Evolutionary conservation across 208 protist species (phyloP), one percentile per base, ranked within the genome.

Genomic region (Herpetomonas samuelpessoai): DNA sequence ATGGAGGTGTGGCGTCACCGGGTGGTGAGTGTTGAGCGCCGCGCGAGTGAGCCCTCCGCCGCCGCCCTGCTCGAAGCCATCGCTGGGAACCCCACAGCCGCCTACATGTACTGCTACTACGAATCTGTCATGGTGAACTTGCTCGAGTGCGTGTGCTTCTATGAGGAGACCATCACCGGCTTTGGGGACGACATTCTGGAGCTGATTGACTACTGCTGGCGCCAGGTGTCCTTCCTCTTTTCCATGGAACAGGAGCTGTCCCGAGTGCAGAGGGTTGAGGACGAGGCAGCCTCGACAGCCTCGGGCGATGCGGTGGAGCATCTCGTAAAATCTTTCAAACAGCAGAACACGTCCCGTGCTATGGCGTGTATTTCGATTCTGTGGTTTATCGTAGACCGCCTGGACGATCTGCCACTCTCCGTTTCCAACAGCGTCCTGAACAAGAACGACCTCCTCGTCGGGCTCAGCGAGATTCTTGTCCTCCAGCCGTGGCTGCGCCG

Each of bases 191-290:
- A 94, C 59, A 69, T 90, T 6, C 65, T 97, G 24, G 92, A 97
- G 76, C 71, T 97, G 7, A 74, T 95, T 27, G 88, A 95, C 73
- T 97, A 95, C 67, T 89, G 85, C 65, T 94, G 86, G 87, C 81
- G 92, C 7, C 86, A 97, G 60, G 74, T 88, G 39, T 73, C 67
- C 48, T 66, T 78, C 19, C 74, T 96, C 21, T 94, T 90, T 64
- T 79, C 90, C 0, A 59, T 86, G 47, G 57, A 57, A 0, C 49
- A 68, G 24, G 65, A 66, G 56, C n/a, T 79, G n/a, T 50, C 57
- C 22, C 18, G 16, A 0, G 25, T 12, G 12, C 27, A 22, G 55
- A 38, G 26, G 14, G 55, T 28, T 30, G 21, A 24, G 41, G 10
- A 54, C 46, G 22, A 22, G 18, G 10, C 18, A 29, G 22, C 57